Percentiles rank a stretch among this genome's conserved stretches.
Evolutionary conservation across 257 asterid genomes (phyloP).

Genomic region (Scutellaria barbata): DNA sequence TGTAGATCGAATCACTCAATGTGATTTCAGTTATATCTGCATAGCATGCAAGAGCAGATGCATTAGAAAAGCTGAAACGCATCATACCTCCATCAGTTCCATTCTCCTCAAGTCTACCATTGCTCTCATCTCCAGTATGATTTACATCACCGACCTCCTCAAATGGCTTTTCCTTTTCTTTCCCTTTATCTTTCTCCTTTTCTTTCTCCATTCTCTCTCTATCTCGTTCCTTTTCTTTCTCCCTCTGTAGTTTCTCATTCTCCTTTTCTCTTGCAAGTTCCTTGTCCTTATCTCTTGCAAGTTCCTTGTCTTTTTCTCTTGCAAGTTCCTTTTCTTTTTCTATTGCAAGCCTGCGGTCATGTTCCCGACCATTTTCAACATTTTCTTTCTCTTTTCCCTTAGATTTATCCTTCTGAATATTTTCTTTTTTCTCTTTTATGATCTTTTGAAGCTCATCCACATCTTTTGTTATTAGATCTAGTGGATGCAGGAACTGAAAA

Average conservation of each 20-base stretch:
- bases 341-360: constrained; percentile 52
- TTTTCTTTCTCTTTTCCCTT: constrained; percentile 71
- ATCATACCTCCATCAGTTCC: constrained; percentile 70
- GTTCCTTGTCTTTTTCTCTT: constrained; percentile 51
- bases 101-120: constrained; percentile 57
- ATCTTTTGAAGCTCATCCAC: constrained; percentile 77
- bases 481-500: constrained; percentile 83
- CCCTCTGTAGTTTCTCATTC: constrained; percentile 68
- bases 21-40: constrained; percentile 17
- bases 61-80: constrained; percentile 19
- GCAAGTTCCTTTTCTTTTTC: constrained; percentile 52
- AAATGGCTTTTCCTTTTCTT: constrained; percentile 71
- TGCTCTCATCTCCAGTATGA: constrained; percentile 54
- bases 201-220: constrained; percentile 57
- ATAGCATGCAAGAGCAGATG: constrained; percentile 20
- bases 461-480: constrained; percentile 90
- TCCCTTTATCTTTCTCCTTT: constrained; percentile 57
- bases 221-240: constrained; percentile 62
- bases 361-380: constrained; percentile 60
- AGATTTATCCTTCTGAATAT: constrained; percentile 56
- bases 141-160: constrained; percentile 56
- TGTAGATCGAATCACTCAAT: constrained; percentile 22
- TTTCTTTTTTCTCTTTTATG: constrained; percentile 78
- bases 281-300: constrained; percentile 46
- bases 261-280: constrained; percentile 48